phyloP scores from a whole-genome alignment of 257 asterid genomes.

The Cinchona pubescens region DNA sequence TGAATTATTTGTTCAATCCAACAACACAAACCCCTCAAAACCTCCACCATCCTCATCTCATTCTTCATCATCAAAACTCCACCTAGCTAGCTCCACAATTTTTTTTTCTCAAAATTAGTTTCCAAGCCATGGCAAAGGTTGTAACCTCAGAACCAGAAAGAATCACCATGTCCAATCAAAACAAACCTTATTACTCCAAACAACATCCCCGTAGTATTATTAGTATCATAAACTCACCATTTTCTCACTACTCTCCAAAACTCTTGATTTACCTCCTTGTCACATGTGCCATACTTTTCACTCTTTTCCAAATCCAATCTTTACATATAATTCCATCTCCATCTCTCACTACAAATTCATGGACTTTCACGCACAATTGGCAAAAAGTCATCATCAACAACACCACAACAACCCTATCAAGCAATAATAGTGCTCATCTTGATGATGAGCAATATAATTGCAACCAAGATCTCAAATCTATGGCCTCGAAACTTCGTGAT shows the following conservation, averaged over 20 bases:
- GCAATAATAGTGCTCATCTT: no score
- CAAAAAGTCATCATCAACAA: slow-evolving; percentile 25
- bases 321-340: slow-evolving; percentile 30
- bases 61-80: no score
- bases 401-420: slow-evolving; percentile 14
- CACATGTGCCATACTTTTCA: slow-evolving; percentile 32
- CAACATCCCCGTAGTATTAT: slow-evolving; percentile 18
- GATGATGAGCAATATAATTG: background rate
- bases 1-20: slow-evolving; percentile 4
- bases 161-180: slow-evolving; percentile 14
- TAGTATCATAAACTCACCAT: background rate
- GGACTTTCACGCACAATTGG: slow-evolving; percentile 41
- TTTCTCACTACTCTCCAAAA: slow-evolving; percentile 30
- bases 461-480: slow-evolving; percentile 25
- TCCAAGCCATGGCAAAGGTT: background rate
- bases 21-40: background rate
- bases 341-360: slow-evolving; percentile 15
- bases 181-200: slow-evolving; percentile 21
- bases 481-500: slow-evolving; percentile 35
- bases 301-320: slow-evolving; percentile 52
- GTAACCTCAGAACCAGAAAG: slow-evolving; percentile 27
- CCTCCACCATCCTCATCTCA: no score
- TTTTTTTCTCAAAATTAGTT: background rate
- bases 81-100: background rate
- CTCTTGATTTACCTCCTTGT: slow-evolving; percentile 39